Evolutionary conservation across 305 asterid genomes (phyloP).

Genomic region (Fraxinus albicans): DNA sequence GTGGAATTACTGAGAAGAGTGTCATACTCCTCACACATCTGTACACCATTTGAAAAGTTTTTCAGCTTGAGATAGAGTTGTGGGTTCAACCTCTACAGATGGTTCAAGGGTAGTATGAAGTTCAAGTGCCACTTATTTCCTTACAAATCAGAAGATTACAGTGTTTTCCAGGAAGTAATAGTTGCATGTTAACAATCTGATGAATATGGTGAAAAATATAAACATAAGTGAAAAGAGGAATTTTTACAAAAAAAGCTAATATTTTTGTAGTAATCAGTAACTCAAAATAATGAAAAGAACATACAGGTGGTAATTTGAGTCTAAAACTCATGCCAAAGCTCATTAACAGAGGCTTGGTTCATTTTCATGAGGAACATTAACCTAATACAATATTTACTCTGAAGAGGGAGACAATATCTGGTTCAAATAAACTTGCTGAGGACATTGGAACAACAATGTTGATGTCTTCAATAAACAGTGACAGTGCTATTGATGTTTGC

Average conservation of each 20-base stretch:
- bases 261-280: not conserved
- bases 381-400: not conserved
- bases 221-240: not conserved
- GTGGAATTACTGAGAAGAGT: not conserved
- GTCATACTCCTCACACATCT: not conserved
- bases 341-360: not conserved
- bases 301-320: not conserved
- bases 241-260: not conserved
- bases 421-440: not conserved
- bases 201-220: not conserved
- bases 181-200: not conserved
- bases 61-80: not conserved
- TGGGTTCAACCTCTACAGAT: not conserved
- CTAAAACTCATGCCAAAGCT: not conserved
- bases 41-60: not conserved
- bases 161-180: not conserved
- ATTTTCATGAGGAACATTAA: not conserved
- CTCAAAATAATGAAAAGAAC: not conserved
- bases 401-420: not conserved
- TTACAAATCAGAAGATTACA: not conserved
- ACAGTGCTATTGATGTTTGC: conserved; percentile 36
- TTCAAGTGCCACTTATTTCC: not conserved
- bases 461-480: not conserved
- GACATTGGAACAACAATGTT: not conserved
- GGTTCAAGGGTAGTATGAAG: not conserved